Evolutionary conservation across 2,329 filamentous ascomycete genomes (phyloP).

Genomic region (Elsinoe fawcettii): DNA sequence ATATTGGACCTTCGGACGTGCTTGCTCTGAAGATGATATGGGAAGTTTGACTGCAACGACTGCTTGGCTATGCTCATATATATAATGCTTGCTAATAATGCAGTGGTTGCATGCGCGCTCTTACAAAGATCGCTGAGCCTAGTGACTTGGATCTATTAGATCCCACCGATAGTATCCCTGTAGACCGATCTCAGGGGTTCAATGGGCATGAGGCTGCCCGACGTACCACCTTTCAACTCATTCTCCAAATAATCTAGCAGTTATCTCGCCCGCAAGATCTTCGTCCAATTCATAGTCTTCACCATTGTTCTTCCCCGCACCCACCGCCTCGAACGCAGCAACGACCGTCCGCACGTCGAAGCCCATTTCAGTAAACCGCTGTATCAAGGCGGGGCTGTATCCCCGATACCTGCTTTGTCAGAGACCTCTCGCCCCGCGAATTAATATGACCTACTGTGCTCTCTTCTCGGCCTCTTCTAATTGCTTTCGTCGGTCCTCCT

Average conservation of each 20-base stretch:
- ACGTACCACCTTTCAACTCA: not conserved
- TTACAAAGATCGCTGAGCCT: no score
- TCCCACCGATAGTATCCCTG: no score
- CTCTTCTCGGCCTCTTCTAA: conserved; percentile 50
- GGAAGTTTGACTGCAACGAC: no score
- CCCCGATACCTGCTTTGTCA: conserved; percentile 61
- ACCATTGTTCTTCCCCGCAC: conserved; percentile 70
- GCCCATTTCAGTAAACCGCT: conserved; percentile 82
- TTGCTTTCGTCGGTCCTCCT: conserved; percentile 46
- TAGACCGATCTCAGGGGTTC: no score
- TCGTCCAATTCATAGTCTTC: conserved; percentile 82
- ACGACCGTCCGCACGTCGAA: conserved; percentile 85
- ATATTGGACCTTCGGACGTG: no score
- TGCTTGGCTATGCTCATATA: not conserved
- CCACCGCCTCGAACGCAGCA: conserved; percentile 70
- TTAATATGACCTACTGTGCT: conserved; percentile 40
- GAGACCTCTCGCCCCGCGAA: conserved; percentile 27
- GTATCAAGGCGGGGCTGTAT: conserved; percentile 75
- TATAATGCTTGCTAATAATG: not conserved
- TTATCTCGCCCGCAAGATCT: conserved; percentile 84
- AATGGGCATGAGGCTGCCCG: no score
- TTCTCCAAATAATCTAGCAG: conserved; percentile 74
- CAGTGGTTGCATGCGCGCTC: not conserved
- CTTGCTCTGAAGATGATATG: no score
- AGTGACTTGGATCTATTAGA: no score